Base-by-base conservation (phyloP, 2,329 filamentous ascomycete genomes). In the Neonectria neomacrospora region DNA sequence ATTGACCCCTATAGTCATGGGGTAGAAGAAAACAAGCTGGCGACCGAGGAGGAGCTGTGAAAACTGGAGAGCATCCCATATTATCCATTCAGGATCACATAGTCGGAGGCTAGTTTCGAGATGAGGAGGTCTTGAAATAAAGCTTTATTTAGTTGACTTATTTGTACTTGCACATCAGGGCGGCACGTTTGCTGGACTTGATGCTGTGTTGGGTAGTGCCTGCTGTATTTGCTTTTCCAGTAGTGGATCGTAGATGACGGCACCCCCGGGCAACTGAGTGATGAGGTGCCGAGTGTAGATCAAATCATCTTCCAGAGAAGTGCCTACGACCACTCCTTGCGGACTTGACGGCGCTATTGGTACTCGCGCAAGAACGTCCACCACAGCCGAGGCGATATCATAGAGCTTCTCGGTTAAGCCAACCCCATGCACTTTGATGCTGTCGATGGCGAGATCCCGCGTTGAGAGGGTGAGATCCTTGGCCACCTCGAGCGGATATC, bases 381-480 rank as follows among this genome's bases (percentile, higher is more conserved):
- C 77, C 1, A 82, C 78, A 0, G 80, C 77, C 1, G 79, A 82
- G 0, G 80, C 80, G 26, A 83, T 76, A 37, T 83, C 81, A 42
- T 81, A 83, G 0, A 83, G 65, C 63, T 83, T 83, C 59, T 83
- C 81, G 0, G 81, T 83, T n/a, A 83, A 65, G 0, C 81, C 81
- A 10, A 80, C 79, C 1, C 81, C 81, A 11, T 83, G 81, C 0
- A 83, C 76, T 20, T 73, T 76, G 57, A 83, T 78, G 47, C 78
- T 79, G 16, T 75, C 74, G 1, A 81, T 65, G 0, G 78, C 73
- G 0, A 82, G 69, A 26, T 80, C 77, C 2, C 77, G 67, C 0
- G 78, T 81, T 1, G 79, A 80, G 1, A 80, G 58, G 2, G 75
- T 76, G 6, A 82, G 68, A 2, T 81, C 78, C 51, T 76, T 79